Evolutionary conservation across 352 stramenopile genomes (phyloP).

Genomic region (Pythium volutum): DNA sequence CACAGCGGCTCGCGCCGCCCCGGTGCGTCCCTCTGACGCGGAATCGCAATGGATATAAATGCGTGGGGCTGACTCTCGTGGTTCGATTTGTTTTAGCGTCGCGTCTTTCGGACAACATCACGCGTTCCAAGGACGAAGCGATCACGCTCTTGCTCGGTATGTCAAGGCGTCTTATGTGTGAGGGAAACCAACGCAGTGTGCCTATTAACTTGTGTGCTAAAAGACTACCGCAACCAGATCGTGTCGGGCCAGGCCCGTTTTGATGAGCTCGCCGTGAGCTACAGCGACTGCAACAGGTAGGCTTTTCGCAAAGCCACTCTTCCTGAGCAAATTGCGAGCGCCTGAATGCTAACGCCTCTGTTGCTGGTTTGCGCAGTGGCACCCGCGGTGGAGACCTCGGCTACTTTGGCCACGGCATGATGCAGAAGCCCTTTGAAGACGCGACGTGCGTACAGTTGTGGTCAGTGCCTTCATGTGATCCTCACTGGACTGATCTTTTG

Average conservation of each 20-base stretch:
- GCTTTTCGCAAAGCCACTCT: no score
- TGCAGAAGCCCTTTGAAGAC: constrained; percentile 93
- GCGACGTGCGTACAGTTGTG: constrained; percentile 42
- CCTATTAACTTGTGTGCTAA: neutral
- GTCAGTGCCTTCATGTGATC: no score
- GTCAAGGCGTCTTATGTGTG: neutral
- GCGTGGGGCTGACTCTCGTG: neutral
- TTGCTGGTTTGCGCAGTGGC: constrained; percentile 28
- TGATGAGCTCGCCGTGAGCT: constrained; percentile 75
- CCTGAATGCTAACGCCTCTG: no score
- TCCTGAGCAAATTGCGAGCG: no score
- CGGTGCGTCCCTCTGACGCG: constrained; percentile 27
- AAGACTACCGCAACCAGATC: constrained; percentile 79
- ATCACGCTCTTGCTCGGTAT: constrained; percentile 78
- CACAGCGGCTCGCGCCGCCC: constrained; percentile 88
- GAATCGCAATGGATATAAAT: no score
- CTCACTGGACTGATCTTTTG: neutral
- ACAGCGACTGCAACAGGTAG: constrained; percentile 66
- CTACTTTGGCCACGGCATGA: constrained; percentile 83
- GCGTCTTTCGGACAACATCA: constrained; percentile 90
- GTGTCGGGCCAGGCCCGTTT: constrained; percentile 76
- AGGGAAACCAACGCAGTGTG: no score
- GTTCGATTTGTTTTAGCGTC: constrained; percentile 36
- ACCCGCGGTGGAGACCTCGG: constrained; percentile 90
- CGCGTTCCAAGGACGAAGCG: constrained; percentile 89